Conservation (phyloP, 257 asterid species). For the Orobanche coerulescens region DNA sequence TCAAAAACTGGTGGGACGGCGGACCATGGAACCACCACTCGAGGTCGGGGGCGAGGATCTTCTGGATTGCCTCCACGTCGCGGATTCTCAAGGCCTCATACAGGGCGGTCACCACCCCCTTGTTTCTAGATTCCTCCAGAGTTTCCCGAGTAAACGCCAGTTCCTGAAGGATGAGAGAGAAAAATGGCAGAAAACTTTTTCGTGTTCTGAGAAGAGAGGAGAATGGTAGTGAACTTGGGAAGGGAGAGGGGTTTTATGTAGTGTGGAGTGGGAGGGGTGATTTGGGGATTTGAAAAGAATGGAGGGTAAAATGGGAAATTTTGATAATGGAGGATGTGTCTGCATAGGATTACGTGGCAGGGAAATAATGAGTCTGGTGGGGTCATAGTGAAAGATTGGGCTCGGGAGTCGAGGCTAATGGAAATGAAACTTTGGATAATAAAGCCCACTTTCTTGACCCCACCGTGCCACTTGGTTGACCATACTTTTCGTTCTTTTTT, state of each 20-base stretch:
- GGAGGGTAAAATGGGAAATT: constrained; percentile 16
- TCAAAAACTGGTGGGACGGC: constrained; percentile 90
- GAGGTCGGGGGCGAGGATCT: constrained; percentile 79
- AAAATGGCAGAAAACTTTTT: background rate
- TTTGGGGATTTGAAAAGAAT: background rate
- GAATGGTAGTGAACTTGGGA: background rate
- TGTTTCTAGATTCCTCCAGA: constrained; percentile 82
- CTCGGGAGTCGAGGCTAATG: background rate
- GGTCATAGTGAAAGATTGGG: background rate
- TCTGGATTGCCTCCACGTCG: constrained; percentile 66
- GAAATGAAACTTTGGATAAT: background rate
- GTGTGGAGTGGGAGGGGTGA: constrained; percentile 14
- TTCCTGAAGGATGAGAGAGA: constrained; percentile 28
- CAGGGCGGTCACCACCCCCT: constrained; percentile 97
- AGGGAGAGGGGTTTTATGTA: constrained; percentile 15
- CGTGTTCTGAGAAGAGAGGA: background rate
- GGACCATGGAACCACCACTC: constrained; percentile 99
- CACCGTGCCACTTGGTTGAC: no score
- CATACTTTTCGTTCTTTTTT: no score
- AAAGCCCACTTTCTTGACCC: no score
- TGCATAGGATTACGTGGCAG: constrained; percentile 14
- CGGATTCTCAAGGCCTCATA: constrained; percentile 83
- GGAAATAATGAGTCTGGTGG: constrained; percentile 7
- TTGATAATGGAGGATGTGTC: background rate
- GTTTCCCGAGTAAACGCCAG: constrained; percentile 71